Conservation (phyloP, 306 rosid species). For the Oxytropis ochrocephala region DNA sequence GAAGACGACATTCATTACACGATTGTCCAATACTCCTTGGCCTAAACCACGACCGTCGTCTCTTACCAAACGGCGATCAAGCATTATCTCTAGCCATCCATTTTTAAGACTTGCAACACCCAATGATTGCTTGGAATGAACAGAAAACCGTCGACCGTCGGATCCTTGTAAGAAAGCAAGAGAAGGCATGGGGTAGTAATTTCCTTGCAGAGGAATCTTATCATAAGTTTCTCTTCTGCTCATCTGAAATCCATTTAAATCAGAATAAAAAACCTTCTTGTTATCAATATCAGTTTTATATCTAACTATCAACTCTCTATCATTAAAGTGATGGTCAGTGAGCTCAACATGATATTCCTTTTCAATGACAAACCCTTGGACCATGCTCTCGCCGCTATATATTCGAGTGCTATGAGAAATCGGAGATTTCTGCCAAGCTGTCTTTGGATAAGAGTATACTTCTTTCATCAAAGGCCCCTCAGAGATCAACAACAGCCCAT, state of each 20-base stretch:
- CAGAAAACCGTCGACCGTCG: slow-evolving; percentile 78
- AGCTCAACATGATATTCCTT: slow-evolving; percentile 98
- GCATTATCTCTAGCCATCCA: slow-evolving; percentile 98
- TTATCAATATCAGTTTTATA: slow-evolving; percentile 73
- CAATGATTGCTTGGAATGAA: slow-evolving; percentile 81
- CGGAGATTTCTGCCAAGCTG: slow-evolving; percentile 67
- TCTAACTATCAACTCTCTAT: slow-evolving; percentile 84
- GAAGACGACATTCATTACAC: slow-evolving; percentile 72
- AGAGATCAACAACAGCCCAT: slow-evolving; percentile 59
- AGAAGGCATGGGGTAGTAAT: slow-evolving; percentile 93
- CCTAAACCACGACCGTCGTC: slow-evolving; percentile 98
- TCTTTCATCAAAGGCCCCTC: slow-evolving; percentile 88
- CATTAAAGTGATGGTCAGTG: slow-evolving; percentile 52
- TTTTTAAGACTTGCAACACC: slow-evolving; percentile 88
- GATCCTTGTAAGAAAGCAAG: slow-evolving; percentile 83
- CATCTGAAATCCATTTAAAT: slow-evolving; percentile 94
- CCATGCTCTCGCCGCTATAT: slow-evolving; percentile 54
- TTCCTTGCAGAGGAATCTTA: slow-evolving; percentile 94
- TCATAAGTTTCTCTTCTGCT: slow-evolving; percentile 90
- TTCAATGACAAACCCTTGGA: slow-evolving; percentile 70
- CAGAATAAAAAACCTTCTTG: slow-evolving; percentile 75
- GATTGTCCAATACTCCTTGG: slow-evolving; percentile 97
- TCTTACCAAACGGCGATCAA: slow-evolving; percentile 80
- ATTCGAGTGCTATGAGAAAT: slow-evolving; percentile 90
- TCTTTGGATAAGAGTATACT: slow-evolving; percentile 76